phyloP scores from a whole-genome alignment of 73 alveolate species.

The Diophrys sp. region DNA sequence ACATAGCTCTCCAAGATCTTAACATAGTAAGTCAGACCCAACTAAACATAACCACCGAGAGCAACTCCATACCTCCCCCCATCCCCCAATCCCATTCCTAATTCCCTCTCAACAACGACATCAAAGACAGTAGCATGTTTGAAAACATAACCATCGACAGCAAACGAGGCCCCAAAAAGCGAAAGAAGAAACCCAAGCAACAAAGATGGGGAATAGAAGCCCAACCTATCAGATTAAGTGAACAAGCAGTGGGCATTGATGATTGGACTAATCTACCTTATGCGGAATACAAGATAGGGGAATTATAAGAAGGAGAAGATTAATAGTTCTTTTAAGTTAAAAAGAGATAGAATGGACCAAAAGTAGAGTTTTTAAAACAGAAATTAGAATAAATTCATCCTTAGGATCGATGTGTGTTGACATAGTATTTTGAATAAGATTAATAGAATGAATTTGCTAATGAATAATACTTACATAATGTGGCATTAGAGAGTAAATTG shows the following conservation, averaged over 20 bases:
- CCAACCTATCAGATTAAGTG: not conserved
- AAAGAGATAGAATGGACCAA: not conserved
- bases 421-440: not conserved
- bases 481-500: not conserved
- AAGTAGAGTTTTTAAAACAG: not conserved
- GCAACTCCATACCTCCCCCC: too few species aligned
- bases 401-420: not conserved
- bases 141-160: too few species aligned
- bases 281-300: not conserved
- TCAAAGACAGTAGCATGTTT: too few species aligned
- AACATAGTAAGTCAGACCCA: too few species aligned
- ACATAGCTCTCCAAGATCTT: too few species aligned
- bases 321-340: not conserved
- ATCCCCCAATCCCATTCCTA: too few species aligned
- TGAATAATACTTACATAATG: not conserved
- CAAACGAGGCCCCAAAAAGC: too few species aligned
- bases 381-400: not conserved
- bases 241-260: not conserved
- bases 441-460: not conserved
- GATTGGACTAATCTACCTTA: constrained; percentile 1
- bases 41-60: too few species aligned
- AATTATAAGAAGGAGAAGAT: not conserved
- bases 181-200: too few species aligned
- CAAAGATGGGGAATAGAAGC: too few species aligned
- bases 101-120: too few species aligned